Evolutionary conservation across 768 basidiomycete genomes (phyloP).

Genomic region (Udeniomyces megalosporus): DNA sequence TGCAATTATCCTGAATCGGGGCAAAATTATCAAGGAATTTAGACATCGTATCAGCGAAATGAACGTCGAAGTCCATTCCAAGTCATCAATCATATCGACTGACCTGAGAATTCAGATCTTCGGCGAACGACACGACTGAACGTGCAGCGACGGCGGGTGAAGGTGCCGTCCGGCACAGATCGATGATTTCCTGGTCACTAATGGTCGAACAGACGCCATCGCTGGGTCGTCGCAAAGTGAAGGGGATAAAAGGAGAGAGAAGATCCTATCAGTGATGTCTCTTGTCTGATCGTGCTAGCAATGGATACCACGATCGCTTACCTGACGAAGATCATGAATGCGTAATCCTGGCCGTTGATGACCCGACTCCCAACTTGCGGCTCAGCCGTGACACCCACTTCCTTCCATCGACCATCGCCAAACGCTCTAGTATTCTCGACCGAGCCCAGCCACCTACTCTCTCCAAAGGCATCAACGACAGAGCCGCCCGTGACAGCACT

Average conservation of each 20-base stretch:
- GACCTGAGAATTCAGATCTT: slow-evolving; percentile 46
- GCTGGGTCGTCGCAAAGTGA: background rate
- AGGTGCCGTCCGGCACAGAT: slow-evolving; percentile 35
- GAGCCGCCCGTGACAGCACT: slow-evolving; percentile 49
- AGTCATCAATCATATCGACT: too few relatives aligned
- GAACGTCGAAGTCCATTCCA: too few relatives aligned
- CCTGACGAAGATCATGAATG: slow-evolving; percentile 74
- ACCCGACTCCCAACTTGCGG: slow-evolving; percentile 12
- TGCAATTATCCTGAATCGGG: slow-evolving; percentile 91
- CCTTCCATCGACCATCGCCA: slow-evolving; percentile 77
- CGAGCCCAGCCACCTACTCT: slow-evolving; percentile 92
- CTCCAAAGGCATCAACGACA: slow-evolving; percentile 87
- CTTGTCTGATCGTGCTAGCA: too few relatives aligned
- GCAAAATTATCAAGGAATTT: too few relatives aligned
- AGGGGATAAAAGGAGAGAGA: background rate
- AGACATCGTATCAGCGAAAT: too few relatives aligned
- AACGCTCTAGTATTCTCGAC: slow-evolving; percentile 87
- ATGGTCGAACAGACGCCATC: slow-evolving; percentile 84
- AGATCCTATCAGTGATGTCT: too few relatives aligned
- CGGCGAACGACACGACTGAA: background rate
- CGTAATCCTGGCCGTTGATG: slow-evolving; percentile 43
- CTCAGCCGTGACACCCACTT: slow-evolving; percentile 56
- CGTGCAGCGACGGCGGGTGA: background rate
- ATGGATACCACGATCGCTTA: too few relatives aligned
- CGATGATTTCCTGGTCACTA: slow-evolving; percentile 86